These are phyloP conservation scores for Ceratocystis diversiconidia DNA, from an alignment of 2,329 filamentous ascomycete species.

Conservation along the genomic window DNA sequence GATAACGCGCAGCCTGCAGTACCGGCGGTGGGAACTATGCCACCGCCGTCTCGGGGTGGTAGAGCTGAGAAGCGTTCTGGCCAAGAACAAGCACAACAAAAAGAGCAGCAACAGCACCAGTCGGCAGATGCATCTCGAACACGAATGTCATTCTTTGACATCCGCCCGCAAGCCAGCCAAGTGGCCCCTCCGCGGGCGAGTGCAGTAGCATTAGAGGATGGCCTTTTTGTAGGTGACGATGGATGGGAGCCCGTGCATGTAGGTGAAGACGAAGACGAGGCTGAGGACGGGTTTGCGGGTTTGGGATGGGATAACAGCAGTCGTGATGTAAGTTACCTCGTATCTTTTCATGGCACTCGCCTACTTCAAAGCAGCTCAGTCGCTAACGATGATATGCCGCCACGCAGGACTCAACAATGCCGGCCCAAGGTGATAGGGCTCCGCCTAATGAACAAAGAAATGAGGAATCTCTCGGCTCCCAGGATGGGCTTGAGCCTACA, in stretches of 20 bases:
- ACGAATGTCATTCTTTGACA: constrained; percentile 26
- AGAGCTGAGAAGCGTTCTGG: not conserved
- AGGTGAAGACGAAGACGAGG: constrained; percentile 41
- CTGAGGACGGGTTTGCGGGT: constrained; percentile 50
- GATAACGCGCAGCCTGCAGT: constrained; percentile 26
- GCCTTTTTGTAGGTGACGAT: constrained; percentile 63
- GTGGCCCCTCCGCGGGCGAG: constrained; percentile 38
- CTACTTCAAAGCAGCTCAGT: not conserved
- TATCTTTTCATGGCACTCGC: not conserved
- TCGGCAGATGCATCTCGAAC: not conserved
- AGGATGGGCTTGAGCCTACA: constrained; percentile 46
- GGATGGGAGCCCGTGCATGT: constrained; percentile 53
- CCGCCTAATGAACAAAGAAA: not conserved
- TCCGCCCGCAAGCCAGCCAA: constrained; percentile 35
- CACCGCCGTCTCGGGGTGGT: constrained; percentile 22
- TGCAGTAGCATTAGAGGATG: constrained; percentile 42
- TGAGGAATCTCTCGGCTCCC: not conserved
- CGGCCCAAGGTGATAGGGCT: not conserved
- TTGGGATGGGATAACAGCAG: constrained; percentile 62
- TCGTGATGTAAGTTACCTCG: constrained; percentile 37
- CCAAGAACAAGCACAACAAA: not conserved
- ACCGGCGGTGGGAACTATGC: constrained; percentile 22
- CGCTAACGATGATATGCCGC: not conserved
- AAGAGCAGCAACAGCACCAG: not conserved
- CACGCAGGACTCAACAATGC: not conserved